phyloP scores from a whole-genome alignment of 805 yeast species.

The Candida fluviatilis region DNA sequence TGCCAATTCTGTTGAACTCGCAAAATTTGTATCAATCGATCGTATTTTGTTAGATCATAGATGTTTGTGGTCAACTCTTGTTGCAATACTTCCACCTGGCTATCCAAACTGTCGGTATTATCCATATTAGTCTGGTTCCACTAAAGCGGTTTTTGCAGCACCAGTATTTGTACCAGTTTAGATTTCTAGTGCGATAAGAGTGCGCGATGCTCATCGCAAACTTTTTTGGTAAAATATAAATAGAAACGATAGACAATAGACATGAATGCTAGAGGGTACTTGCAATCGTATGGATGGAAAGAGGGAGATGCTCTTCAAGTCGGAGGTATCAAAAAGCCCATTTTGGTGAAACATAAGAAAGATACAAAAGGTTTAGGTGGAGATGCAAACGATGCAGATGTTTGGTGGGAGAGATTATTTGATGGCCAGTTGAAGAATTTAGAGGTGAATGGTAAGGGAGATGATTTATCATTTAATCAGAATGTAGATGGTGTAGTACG shows the following conservation, averaged over 20 bases:
- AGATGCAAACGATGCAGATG: slow-evolving; percentile 69
- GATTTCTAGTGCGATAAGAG: neutral
- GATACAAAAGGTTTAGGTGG: slow-evolving; percentile 91
- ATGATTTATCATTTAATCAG: slow-evolving; percentile 48
- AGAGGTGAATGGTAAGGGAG: slow-evolving; percentile 43
- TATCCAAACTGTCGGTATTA: slow-evolving; percentile 5
- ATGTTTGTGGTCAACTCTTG: slow-evolving; percentile 10
- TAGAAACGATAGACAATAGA: neutral
- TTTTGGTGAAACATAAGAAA: slow-evolving; percentile 83
- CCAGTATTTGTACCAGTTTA: too few relatives aligned
- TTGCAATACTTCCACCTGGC: slow-evolving; percentile 8
- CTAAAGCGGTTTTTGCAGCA: too few relatives aligned
- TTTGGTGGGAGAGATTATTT: slow-evolving; percentile 97
- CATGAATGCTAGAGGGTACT: slow-evolving; percentile 75
- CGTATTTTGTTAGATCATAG: slow-evolving; percentile 11
- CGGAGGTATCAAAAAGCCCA: slow-evolving; percentile 83
- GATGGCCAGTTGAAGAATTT: slow-evolving; percentile 86
- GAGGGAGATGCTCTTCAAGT: slow-evolving; percentile 81
- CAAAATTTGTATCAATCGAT: slow-evolving; percentile 13
- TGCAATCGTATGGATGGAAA: slow-evolving; percentile 82
- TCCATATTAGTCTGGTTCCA: neutral
- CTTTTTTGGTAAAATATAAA: too few relatives aligned
- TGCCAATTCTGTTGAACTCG: slow-evolving; percentile 3
- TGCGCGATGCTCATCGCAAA: neutral
- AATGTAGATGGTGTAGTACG: slow-evolving; percentile 43